Evolutionary conservation across 1,284 basidiomycete genomes (phyloP).

Genomic region (Limonomyces culmigenus): DNA sequence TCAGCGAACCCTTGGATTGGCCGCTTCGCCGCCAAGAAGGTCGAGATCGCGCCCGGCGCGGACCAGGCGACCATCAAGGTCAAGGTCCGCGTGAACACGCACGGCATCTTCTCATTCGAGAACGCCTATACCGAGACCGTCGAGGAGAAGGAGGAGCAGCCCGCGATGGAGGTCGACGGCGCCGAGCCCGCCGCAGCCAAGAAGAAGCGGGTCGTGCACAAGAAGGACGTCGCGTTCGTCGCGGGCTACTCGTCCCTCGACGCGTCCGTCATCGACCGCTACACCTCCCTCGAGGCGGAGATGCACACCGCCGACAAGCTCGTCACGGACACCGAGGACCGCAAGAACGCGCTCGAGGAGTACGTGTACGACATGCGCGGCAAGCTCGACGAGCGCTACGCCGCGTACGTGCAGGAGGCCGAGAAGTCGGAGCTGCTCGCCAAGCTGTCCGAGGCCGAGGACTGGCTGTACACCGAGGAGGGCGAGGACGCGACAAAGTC

Average conservation of each 20-base stretch:
- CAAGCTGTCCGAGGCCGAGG: constrained; percentile 64
- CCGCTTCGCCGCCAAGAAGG: constrained; percentile 64
- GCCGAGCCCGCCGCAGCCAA: constrained; percentile 44
- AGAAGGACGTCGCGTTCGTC: constrained; percentile 65
- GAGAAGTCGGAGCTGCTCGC: constrained; percentile 68
- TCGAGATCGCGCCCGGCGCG: constrained; percentile 50
- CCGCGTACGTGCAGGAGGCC: constrained; percentile 46
- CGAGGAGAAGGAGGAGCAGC: constrained; percentile 62
- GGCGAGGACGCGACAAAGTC: constrained; percentile 91
- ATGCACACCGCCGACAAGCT: constrained; percentile 88
- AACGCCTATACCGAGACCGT: constrained; percentile 68
- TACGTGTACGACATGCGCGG: constrained; percentile 89
- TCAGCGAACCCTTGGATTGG: constrained; percentile 73
- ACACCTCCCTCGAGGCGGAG: constrained; percentile 66
- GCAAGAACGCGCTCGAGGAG: constrained; percentile 94
- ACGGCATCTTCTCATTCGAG: constrained; percentile 80
- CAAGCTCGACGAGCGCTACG: constrained; percentile 81
- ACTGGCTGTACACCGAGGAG: constrained; percentile 92
- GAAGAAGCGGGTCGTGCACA: constrained; percentile 70
- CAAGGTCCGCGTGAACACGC: constrained; percentile 72
- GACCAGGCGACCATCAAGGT: constrained; percentile 75
- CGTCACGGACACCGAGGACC: constrained; percentile 90
- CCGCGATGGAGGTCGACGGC: constrained; percentile 51
- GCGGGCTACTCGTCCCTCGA: constrained; percentile 50
- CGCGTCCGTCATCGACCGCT: constrained; percentile 38